Base-by-base conservation (phyloP, 495 filamentous ascomycete species). In the Penicillium mononematosum region DNA sequence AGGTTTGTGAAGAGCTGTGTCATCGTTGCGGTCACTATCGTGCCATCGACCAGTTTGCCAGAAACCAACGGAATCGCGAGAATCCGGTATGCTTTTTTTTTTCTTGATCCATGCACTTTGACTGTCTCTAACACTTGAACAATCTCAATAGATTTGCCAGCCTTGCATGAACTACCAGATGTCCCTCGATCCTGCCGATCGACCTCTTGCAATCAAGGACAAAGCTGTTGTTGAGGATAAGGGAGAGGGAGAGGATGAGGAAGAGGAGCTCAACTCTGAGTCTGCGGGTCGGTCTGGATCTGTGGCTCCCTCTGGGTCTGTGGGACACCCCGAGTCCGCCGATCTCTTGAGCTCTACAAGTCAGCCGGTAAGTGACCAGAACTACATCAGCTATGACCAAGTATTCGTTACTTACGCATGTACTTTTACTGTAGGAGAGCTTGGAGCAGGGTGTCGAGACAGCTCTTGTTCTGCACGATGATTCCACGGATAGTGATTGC, bases 141-240 rank as follows among this genome's bases (percentile, higher is more conserved):
- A 42, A 12, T n/a, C 7, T 48, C n/a, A 1, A 43, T 42, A 56
- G 54, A 11, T 56, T 20, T 56, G 54, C 24, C 54, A 49, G 25
- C 54, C 44, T 1, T 56, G 54, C 27, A 53, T 53, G 39, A 53
- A 53, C 25, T 53, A 43, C 19, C 38, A 53, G 50, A 25, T 31
- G 7, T 53, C 50, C n/a, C 50, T 53, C 6, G 39, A 53, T 31
- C 16, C 38, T 3, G 11, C 7, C 10, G 25, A 20, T 12, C 17
- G 34, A 16, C 38, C 24, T 27, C 49, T 42, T 43, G 45, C 45
- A 12, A 20, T 39, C 6, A 17, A 6, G n/a, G 36, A 39, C n/a
- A 39, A 39, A 39, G 7, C 3, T 9, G 36, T 9, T 7, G 36
- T 20, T 22, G 8, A 14, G 11, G 27, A 51, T 14, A 25, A 25